Evolutionary conservation across 768 basidiomycete genomes (phyloP), one percentile per base, ranked within the genome.

Genomic region (Naganishia randhawae): DNA sequence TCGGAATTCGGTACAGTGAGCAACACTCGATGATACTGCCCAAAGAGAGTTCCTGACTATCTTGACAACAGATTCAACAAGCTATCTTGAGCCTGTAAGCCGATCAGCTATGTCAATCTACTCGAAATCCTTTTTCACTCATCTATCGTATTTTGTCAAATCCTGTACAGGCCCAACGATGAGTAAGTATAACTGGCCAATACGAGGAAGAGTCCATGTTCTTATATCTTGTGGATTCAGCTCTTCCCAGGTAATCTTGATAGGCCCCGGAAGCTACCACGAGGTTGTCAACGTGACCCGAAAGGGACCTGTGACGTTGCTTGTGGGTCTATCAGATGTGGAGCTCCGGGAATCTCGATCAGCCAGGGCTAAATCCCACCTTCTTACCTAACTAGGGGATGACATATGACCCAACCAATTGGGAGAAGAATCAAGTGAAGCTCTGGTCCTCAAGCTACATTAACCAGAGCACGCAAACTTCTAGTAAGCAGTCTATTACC

Each of bases 221-320:
- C n/a, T n/a, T n/a, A n/a, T n/a, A n/a, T n/a, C n/a, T n/a, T n/a
- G n/a, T n/a, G n/a, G n/a, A n/a, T n/a, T n/a, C 39, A 88, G 86
- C 22, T 82, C 84, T 0, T 72, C 81, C 31, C 73, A 77, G 9
- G 82, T 54, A 22, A 72, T 88, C 41, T 83, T 88, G 31, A 81
- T 89, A 42, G 87, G 82, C 0, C 78, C 80, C 64, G 88, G 88
- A 8, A 81, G 84, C 55, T 89, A 88, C 69, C 83, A 84, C 55
- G 87, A 88, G 77, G 83, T 82, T 0, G 73, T 88, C 5, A 87
- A 86, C 63, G 79, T 88, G 22, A 84, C 86, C 0, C 81, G 86
- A 48, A 75, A 74, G 61, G 85, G 80, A 0, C 84, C 86, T 19
- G 76, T 88, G 41, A 86, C 84, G 0, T 78, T 88, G 22, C 78